Base-by-base conservation (phyloP, 164 flowering plant species). In the Warburgia ugandensis region DNA sequence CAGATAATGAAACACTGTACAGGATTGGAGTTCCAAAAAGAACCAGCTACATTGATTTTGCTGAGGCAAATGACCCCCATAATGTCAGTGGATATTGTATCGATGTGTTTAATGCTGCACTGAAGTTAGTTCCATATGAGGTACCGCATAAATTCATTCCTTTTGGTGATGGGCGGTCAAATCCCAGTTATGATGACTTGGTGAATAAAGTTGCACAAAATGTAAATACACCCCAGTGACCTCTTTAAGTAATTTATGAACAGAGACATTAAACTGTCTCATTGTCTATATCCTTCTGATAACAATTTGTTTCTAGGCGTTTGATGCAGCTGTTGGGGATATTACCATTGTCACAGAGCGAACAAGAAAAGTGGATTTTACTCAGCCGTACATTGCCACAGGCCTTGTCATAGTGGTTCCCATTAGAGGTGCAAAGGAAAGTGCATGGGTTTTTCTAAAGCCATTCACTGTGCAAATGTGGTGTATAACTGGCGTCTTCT, bases 311-410 rank as follows among this genome's bases (percentile, higher is more conserved):
- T 49, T 19, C 50, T 54, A 85, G 96, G 77, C 50, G 39, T 70
- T 72, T 72, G 96, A 84, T 76, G 94, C 71, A 30, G 96, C 77
- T 29, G 76, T 82, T 56, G 96, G 96, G 20, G 96, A 87, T 68
- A 75, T 84, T 60, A 65, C 94, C 17, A 76, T 87, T 62, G 74
- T 72, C 22, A 77, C 82, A 41, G 76, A 76, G 68, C 59, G 94
- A 54, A 87, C 86, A 39, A 77, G 26, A 56, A 60, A 69, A 49
- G 90, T 73, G 19, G 96, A 87, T 59, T 87, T 84, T 46, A 75
- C 94, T 35, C 96, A 87, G 75, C 96, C 96, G 38, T 87, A 69
- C 54, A 60, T 60, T 43, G 49, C 77, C 1, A 70, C 83, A 16
- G 94, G 94, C 22, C 84, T 87, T 11, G 90, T 84, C 28, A 65